Evolutionary conservation across 768 basidiomycete species (phyloP).

Genomic region (Mycena vulgaris): DNA sequence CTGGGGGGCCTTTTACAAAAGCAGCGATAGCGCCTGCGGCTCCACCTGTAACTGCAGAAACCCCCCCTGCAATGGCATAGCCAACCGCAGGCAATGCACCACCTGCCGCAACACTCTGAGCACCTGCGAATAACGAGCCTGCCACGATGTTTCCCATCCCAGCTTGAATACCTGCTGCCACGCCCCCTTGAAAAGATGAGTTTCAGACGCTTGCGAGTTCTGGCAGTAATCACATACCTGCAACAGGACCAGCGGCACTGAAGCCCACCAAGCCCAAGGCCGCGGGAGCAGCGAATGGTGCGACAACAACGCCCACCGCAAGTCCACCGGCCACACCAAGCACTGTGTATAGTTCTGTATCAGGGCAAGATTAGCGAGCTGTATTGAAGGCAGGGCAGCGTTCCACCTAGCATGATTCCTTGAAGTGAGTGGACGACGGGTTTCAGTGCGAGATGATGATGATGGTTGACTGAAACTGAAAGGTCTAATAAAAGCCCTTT

Average conservation of each 20-base stretch:
- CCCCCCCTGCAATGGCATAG: neutral
- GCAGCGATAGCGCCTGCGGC: neutral
- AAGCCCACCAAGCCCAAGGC: neutral
- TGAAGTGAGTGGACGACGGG: too few relatives aligned
- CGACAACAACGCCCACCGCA: neutral
- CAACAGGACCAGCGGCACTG: neutral
- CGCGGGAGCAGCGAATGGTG: neutral
- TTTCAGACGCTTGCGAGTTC: neutral
- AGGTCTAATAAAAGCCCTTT: too few relatives aligned
- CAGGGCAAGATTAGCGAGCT: too few relatives aligned
- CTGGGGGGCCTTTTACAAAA: too few relatives aligned
- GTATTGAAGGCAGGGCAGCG: too few relatives aligned
- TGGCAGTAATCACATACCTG: slow-evolving; percentile 22
- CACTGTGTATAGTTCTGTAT: neutral
- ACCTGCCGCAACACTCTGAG: slow-evolving; percentile 5
- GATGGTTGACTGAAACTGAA: too few relatives aligned
- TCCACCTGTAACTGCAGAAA: neutral
- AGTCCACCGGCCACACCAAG: neutral
- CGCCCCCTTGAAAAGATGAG: neutral
- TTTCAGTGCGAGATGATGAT: too few relatives aligned
- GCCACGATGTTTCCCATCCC: slow-evolving; percentile 8
- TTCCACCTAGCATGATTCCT: too few relatives aligned
- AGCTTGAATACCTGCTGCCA: neutral
- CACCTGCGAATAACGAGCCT: neutral
- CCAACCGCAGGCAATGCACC: slow-evolving; percentile 1